A percentile compares a stretch with the other conserved stretches of the same genome.
These are phyloP conservation scores for Nothophoma quercina DNA, from an alignment of 2,329 filamentous ascomycete species.

Conservation along the genomic window DNA sequence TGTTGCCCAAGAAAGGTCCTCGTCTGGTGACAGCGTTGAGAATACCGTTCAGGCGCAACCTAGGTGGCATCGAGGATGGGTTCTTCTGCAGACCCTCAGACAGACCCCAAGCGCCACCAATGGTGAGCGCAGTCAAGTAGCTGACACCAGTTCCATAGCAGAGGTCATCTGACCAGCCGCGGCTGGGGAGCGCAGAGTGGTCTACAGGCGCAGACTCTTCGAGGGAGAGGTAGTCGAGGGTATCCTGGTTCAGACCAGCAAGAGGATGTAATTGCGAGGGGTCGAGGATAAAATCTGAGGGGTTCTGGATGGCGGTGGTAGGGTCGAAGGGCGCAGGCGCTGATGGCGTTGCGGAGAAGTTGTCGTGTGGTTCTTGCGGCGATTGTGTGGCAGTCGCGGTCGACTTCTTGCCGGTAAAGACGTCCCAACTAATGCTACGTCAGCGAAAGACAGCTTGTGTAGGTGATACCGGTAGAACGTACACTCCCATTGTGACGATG, in stretches of 20 bases:
- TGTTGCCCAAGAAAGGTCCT: slow-evolving; percentile 95
- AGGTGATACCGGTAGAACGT: slow-evolving; percentile 14
- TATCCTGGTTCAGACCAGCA: slow-evolving; percentile 89
- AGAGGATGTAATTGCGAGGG: slow-evolving; percentile 90
- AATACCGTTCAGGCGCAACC: slow-evolving; percentile 90
- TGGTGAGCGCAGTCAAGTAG: slow-evolving; percentile 83
- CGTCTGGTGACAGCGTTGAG: slow-evolving; percentile 92
- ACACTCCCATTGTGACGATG: slow-evolving; percentile 48
- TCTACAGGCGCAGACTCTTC: slow-evolving; percentile 90
- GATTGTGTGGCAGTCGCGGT: slow-evolving; percentile 54
- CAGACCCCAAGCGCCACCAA: slow-evolving; percentile 92
- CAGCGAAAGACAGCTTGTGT: not conserved
- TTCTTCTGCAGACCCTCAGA: slow-evolving; percentile 84
- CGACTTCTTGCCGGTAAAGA: slow-evolving; percentile 66
- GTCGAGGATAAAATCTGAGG: slow-evolving; percentile 90
- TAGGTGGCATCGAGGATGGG: slow-evolving; percentile 77
- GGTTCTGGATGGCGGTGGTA: slow-evolving; percentile 73
- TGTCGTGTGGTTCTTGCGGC: slow-evolving; percentile 52
- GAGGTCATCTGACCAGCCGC: slow-evolving; percentile 97
- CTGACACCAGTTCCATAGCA: slow-evolving; percentile 97
- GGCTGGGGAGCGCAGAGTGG: slow-evolving; percentile 87
- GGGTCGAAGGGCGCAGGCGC: slow-evolving; percentile 71
- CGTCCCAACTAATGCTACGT: slow-evolving; percentile 56
- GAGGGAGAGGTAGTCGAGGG: slow-evolving; percentile 91
- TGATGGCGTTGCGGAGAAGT: slow-evolving; percentile 51